These are phyloP conservation scores for Aspergillus ochraceoroseus DNA, from an alignment of 2,329 filamentous ascomycete genomes.

Conservation along the genomic window DNA sequence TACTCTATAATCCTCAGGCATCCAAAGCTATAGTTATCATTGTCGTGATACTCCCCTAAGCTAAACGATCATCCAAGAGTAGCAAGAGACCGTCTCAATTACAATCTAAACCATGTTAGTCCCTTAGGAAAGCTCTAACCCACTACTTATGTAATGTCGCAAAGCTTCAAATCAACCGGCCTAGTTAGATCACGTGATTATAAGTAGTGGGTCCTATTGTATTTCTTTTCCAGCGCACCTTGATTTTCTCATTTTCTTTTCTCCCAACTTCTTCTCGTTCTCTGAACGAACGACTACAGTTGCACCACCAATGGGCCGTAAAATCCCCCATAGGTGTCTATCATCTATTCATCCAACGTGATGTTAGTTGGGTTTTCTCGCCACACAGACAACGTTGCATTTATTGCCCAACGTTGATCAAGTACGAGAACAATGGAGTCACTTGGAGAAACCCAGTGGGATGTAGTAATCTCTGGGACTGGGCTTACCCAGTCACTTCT, in stretches of 20 bases:
- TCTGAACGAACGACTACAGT: slow-evolving; percentile 13
- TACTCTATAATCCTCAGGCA: no score
- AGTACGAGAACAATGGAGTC: slow-evolving; percentile 58
- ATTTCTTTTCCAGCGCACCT: slow-evolving; percentile 20
- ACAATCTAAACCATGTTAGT: no score
- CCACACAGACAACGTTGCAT: slow-evolving; percentile 15
- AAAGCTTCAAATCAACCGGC: neutral
- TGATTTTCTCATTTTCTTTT: slow-evolving; percentile 18
- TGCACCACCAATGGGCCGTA: slow-evolving; percentile 21
- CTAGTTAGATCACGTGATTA: slow-evolving; percentile 20
- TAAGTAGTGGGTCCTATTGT: slow-evolving; percentile 15
- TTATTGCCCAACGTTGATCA: slow-evolving; percentile 21
- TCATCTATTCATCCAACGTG: slow-evolving; percentile 19
- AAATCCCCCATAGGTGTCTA: slow-evolving; percentile 13
- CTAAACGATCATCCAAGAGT: no score
- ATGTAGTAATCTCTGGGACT: slow-evolving; percentile 73
- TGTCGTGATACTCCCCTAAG: no score
- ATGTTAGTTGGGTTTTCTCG: slow-evolving; percentile 23
- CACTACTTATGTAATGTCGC: no score
- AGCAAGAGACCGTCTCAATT: no score
- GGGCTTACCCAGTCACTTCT: slow-evolving; percentile 73
- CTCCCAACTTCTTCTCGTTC: slow-evolving; percentile 11
- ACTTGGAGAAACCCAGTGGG: slow-evolving; percentile 68
- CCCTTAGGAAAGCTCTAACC: no score
- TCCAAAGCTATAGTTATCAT: no score